phyloP scores from a whole-genome alignment of 192 early-diverging fungal species.

The Helicostylum pulchrum region DNA sequence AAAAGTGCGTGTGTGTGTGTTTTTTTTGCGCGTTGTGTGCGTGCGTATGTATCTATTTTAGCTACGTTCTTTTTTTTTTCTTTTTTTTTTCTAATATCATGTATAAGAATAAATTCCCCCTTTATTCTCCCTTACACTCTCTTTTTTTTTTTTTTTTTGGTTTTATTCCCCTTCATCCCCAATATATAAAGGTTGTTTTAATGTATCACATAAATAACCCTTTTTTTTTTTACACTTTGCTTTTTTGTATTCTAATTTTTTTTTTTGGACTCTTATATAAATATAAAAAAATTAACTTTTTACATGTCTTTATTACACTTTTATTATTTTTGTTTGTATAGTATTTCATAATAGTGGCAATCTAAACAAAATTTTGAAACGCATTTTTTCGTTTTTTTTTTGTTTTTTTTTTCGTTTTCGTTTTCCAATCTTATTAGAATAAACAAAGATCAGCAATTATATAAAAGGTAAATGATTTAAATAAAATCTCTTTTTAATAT shows the following conservation, averaged over 20 bases:
- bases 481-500: too few relatives aligned
- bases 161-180: slow-evolving; percentile 11
- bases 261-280: background rate
- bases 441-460: too few relatives aligned
- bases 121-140: slow-evolving; percentile 8
- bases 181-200: slow-evolving; percentile 4
- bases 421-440: too few relatives aligned
- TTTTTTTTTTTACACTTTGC: slow-evolving; percentile 3
- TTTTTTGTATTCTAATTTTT: background rate
- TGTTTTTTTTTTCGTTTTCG: too few relatives aligned
- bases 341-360: too few relatives aligned
- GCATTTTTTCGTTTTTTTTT: too few relatives aligned
- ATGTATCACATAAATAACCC: background rate
- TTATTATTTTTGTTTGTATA: too few relatives aligned
- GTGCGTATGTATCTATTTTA: background rate
- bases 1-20: background rate
- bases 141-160: slow-evolving; percentile 1
- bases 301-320: background rate
- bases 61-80: background rate
- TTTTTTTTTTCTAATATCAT: background rate
- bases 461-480: too few relatives aligned
- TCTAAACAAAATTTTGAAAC: too few relatives aligned
- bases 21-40: background rate
- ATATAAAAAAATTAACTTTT: background rate
- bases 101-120: background rate